These are phyloP conservation scores for Zopfia rhizophila DNA, from an alignment of 2,329 filamentous ascomycete species.

Conservation along the genomic window DNA sequence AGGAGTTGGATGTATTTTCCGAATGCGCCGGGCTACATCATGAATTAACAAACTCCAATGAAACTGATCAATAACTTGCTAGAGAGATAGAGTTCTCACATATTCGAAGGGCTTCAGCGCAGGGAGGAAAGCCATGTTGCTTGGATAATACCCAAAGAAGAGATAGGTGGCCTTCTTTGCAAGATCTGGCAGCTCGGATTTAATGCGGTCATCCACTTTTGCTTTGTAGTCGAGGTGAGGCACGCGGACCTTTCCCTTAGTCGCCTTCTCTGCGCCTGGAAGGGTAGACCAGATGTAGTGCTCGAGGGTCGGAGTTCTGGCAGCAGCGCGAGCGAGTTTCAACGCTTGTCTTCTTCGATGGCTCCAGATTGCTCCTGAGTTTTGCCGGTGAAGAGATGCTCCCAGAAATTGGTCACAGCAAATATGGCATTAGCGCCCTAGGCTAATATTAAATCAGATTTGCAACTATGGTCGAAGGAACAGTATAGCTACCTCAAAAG, in stretches of 20 bases:
- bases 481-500: slow-evolving; percentile 17
- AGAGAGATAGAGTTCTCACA: slow-evolving; percentile 7
- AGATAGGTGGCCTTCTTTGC: slow-evolving; percentile 31
- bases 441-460: neutral
- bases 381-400: slow-evolving; percentile 32
- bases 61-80: no score
- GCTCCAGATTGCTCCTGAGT: slow-evolving; percentile 40
- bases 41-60: neutral
- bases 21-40: slow-evolving; percentile 14
- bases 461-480: neutral
- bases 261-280: slow-evolving; percentile 43
- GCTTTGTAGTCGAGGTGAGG: slow-evolving; percentile 55
- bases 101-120: slow-evolving; percentile 25
- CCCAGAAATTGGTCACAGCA: slow-evolving; percentile 54
- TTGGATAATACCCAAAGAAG: slow-evolving; percentile 28
- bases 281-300: slow-evolving; percentile 59
- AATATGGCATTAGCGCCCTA: slow-evolving; percentile 41
- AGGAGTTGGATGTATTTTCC: slow-evolving; percentile 27
- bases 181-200: slow-evolving; percentile 32
- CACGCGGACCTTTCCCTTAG: slow-evolving; percentile 41
- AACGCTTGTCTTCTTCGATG: slow-evolving; percentile 50
- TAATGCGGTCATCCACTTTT: slow-evolving; percentile 53
- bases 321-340: slow-evolving; percentile 54
- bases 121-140: slow-evolving; percentile 26
- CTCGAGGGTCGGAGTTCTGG: slow-evolving; percentile 46